A percentile compares a stretch with the other conserved stretches of the same genome.
Evolutionary conservation across 176 grass and related monocot species (phyloP).

Genomic region (Oryza glumipatula): DNA sequence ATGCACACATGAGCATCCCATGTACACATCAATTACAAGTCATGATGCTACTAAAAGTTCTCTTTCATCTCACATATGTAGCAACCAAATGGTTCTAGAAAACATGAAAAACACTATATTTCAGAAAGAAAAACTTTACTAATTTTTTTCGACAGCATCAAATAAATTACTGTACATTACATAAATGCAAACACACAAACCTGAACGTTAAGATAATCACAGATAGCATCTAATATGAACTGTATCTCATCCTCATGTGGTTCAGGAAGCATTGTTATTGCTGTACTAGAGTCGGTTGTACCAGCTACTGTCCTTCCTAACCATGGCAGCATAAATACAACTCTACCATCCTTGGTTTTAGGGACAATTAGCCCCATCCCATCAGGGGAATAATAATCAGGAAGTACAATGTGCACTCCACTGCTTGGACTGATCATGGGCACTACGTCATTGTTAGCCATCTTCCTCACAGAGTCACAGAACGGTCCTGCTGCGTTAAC

Average conservation of each 20-base stretch:
- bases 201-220: constrained; percentile 95
- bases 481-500: constrained; percentile 90
- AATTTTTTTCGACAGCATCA: not conserved
- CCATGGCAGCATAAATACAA: constrained; percentile 98
- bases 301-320: constrained; percentile 85
- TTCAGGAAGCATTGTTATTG: constrained; percentile 94
- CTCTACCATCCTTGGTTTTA: constrained; percentile 98
- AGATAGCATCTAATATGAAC: constrained; percentile 93
- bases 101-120: not conserved
- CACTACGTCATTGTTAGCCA: constrained; percentile 66
- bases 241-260: constrained; percentile 99
- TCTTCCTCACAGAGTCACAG: constrained; percentile 88
- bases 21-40: no score
- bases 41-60: not conserved
- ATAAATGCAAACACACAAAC: constrained; percentile 44
- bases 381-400: constrained; percentile 95
- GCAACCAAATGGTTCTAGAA: not conserved
- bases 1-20: not conserved
- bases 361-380: constrained; percentile 95
- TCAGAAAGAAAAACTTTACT: not conserved
- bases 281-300: constrained; percentile 80
- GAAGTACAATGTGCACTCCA: constrained; percentile 93
- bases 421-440: constrained; percentile 88
- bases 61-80: not conserved
- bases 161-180: not conserved